phyloP scores from a whole-genome alignment of 1,139 yeast genomes.

The Spencermartinsiella ligniputridi region DNA sequence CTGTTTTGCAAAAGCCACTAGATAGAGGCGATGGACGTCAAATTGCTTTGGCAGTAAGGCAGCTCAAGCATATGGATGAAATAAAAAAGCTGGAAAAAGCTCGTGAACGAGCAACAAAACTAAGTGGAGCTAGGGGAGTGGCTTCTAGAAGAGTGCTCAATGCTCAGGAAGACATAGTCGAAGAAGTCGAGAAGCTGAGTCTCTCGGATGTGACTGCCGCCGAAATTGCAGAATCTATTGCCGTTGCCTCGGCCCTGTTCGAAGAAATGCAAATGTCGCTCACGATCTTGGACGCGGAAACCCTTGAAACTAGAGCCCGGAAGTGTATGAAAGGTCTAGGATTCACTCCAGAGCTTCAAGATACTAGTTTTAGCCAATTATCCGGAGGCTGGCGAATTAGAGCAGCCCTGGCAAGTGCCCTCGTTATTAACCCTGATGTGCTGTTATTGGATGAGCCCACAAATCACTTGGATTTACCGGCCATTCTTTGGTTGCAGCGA shows the following conservation, averaged over 20 bases:
- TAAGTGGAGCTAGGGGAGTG: background rate
- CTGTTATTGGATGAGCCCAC: slow-evolving; percentile 38
- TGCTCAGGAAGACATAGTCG: background rate
- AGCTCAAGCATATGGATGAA: background rate
- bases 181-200: background rate
- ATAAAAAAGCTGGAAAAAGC: background rate
- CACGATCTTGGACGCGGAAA: background rate
- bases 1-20: background rate
- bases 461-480: slow-evolving; percentile 75
- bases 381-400: slow-evolving; percentile 78
- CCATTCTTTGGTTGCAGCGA: slow-evolving; percentile 72
- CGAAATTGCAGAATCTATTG: background rate
- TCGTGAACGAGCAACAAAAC: background rate
- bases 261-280: background rate
- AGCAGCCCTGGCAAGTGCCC: slow-evolving; percentile 70
- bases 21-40: background rate
- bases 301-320: background rate
- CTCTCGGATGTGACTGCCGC: background rate
- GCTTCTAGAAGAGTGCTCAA: background rate
- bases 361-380: slow-evolving; percentile 29
- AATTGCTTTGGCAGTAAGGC: background rate
- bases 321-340: background rate
- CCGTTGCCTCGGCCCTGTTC: background rate
- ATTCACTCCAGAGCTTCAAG: slow-evolving; percentile 17
- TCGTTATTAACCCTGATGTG: slow-evolving; percentile 63